A percentile compares a stretch with the other conserved stretches of the same genome.
Evolutionary conservation across 2,329 filamentous ascomycete genomes (phyloP).

Genomic region (Aspergillus cejpii): DNA sequence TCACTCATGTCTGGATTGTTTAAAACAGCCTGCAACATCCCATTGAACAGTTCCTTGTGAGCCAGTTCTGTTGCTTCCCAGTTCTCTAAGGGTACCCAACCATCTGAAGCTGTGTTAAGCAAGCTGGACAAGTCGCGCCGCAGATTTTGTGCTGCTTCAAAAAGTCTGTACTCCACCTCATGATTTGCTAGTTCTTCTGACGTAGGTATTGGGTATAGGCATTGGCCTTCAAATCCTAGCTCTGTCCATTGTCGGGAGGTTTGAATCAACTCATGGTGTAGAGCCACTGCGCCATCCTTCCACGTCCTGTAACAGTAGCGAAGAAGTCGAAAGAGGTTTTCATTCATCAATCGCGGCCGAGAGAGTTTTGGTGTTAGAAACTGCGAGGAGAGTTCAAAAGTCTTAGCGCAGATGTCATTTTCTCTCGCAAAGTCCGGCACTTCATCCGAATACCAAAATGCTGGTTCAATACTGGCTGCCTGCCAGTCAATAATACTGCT

Average conservation of each 20-base stretch:
- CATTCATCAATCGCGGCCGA: conserved; percentile 29
- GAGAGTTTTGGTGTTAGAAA: conserved; percentile 28
- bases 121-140: conserved; percentile 23
- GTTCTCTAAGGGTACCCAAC: conserved; percentile 33
- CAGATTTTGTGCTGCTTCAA: conserved; percentile 30
- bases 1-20: conserved; percentile 24
- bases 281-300: conserved; percentile 36
- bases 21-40: conserved; percentile 29
- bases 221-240: conserved; percentile 34
- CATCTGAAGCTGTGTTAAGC: conserved; percentile 31
- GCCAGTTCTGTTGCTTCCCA: conserved; percentile 28
- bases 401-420: conserved; percentile 28
- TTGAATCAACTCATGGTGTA: conserved; percentile 39
- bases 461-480: conserved; percentile 36
- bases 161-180: conserved; percentile 26
- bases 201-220: conserved; percentile 26
- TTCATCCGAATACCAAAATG: conserved; percentile 36
- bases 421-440: conserved; percentile 37
- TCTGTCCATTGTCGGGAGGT: conserved; percentile 34
- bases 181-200: conserved; percentile 24
- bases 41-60: conserved; percentile 28
- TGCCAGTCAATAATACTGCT: conserved; percentile 43
- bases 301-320: conserved; percentile 39
- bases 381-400: conserved; percentile 30
- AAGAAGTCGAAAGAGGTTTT: conserved; percentile 36